Evolutionary conservation across 2,329 filamentous ascomycete species (phyloP).

Genomic region (Colletotrichum noveboracense): DNA sequence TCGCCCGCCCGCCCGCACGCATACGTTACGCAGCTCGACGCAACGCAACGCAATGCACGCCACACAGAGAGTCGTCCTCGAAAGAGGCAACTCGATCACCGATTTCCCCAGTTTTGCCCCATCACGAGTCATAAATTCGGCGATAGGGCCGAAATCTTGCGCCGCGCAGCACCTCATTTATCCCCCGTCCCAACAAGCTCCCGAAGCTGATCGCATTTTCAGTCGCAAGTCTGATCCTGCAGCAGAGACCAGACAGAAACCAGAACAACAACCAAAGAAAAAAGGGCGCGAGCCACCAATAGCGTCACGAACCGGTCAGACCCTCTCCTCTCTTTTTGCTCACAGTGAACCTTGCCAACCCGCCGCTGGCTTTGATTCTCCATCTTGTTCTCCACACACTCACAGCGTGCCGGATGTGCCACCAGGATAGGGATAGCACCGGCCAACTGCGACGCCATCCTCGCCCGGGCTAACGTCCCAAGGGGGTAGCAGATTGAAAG

Average conservation of each 20-base stretch:
- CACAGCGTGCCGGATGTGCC: slow-evolving; percentile 14
- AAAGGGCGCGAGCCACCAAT: background rate
- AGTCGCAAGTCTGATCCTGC: background rate
- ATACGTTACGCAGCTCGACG: background rate
- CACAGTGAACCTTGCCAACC: background rate
- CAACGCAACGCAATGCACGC: background rate
- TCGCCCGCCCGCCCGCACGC: background rate
- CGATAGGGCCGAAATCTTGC: background rate
- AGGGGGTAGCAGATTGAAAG: background rate
- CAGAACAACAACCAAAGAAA: background rate
- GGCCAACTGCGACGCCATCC: slow-evolving; percentile 2
- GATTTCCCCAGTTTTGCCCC: background rate
- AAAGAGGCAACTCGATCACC: background rate
- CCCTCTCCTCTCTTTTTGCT: background rate
- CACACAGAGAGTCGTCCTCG: background rate
- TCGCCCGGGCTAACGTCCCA: slow-evolving; percentile 7
- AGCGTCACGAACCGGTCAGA: background rate
- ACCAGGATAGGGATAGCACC: slow-evolving; percentile 22
- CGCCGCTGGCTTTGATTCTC: background rate
- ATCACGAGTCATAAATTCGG: background rate
- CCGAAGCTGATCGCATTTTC: background rate
- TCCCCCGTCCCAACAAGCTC: background rate
- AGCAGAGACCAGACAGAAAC: background rate
- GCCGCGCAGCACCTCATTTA: background rate
- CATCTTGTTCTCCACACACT: background rate